Evolutionary conservation across 2,329 filamentous ascomycete species (phyloP), one percentile per base, ranked within the genome.

Genomic region (Aureobasidium sp.): DNA sequence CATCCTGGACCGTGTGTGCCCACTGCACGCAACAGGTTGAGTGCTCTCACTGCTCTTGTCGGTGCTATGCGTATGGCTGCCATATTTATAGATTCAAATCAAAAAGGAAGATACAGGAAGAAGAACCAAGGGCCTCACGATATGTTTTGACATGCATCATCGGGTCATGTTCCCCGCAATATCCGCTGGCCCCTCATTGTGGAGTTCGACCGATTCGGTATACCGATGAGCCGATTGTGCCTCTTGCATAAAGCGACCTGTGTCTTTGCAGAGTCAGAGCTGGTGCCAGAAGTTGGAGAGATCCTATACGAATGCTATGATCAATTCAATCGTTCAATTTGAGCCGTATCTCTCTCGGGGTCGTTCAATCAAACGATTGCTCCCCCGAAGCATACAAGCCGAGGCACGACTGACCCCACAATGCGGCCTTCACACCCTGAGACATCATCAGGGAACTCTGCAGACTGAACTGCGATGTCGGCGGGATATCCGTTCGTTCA

Each of bases 1-100:
- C 92, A 97, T 59, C 83, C 86, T 6, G 91, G 91, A 63, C 90
- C 91, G 73, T 94, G 93, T 1, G 88, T 88, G 74, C 88, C 95
- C 61, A 99, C 86, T n/a, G 93, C 92, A 61, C 90, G 87, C 55
- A 97, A 86, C 55, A 93, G 82, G 67, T 82, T 89, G 63, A 86
- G 77, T 17, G 90, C 90, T 67, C 87, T 81, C 51, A 82, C 79
- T 47, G 79, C 79, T 61, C 77, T 74, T 3, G 78, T 75, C 31
- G 79, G 78, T 53, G 76, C 73, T 65, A 76, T 68, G 48, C 75
- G 68, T 41, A 77, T 69, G 47, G 71, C 69, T 57, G 73, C 70
- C 72, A 74, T 74, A 61, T 52, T 66, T 62, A 8, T 29, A 37
- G 34, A 22, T 39, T 1, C 39, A 22, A n/a, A 2, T 41, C 22